Evolutionary conservation across 176 grass and related monocot species (phyloP), one percentile per base, ranked within the genome.

Genomic region (Zizania latifolia): DNA sequence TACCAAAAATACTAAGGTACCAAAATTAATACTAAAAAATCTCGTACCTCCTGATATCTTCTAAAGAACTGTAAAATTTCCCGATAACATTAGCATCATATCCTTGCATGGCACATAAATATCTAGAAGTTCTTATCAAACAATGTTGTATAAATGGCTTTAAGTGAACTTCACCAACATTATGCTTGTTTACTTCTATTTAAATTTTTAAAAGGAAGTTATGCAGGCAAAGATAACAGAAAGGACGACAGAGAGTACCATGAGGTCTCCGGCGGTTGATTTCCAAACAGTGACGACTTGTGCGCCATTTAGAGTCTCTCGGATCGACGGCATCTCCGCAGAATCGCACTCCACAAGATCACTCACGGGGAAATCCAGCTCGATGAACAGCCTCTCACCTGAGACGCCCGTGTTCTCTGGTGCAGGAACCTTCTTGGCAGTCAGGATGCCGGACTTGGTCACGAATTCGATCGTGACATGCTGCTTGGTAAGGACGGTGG

Each of bases 331-430:
- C 65, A 58, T 10, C 27, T 92, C 89, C 38, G 61, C 33, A 39
- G 78, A 37, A 62, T 68, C 2, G 30, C 81, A 92, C 35, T 29
- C 69, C 10, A 80, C 58, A 14, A 87, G 65, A 29, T 80, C 77
- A 54, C 82, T 30, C 73, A 72, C 62, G 34, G 93, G 93, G 67
- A 96, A 85, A 80, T 92, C 70, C 24, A 96, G 27, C 70, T 91
- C 80, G 66, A 95, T 86, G 41, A 72, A 89, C n/a, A 91, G 79
- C 8, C 81, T 91, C n/a, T 48, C 35, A 36, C 81, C 16, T 76
- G 38, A 33, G 2, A 4, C 32, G 16, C 2, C 74, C 29, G 41
- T 24, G 12, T 23, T 53, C 78, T 14, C 60, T 63, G 72, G 74
- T 8, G 26, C 45, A 43, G 8, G 56, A 28, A 86, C 64, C 80